Conservation (phyloP, 169 alveolate species). For the Cryptosporidium felis region DNA sequence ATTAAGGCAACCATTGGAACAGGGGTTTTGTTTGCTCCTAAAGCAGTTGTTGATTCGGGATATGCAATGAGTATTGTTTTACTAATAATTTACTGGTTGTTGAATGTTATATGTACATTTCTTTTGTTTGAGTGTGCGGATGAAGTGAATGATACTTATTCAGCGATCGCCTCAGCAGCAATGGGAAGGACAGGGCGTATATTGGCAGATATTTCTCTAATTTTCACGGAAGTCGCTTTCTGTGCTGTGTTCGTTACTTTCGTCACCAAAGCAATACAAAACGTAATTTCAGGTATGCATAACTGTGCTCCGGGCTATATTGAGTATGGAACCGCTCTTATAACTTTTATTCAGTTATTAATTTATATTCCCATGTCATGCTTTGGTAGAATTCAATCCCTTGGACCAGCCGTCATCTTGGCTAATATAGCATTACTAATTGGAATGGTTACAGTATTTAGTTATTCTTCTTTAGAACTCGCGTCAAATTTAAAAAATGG, state of each 20-base stretch:
- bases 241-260: conserved; percentile 54
- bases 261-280: conserved; percentile 63
- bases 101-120: conserved; percentile 44
- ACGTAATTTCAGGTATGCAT: conserved; percentile 41
- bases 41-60: conserved; percentile 45
- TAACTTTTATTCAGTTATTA: conserved; percentile 36
- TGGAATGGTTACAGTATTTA: conserved; percentile 31
- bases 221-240: conserved; percentile 18
- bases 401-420: conserved; percentile 39
- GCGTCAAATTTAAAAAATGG: background rate
- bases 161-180: conserved; percentile 40
- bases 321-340: conserved; percentile 53
- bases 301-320: conserved; percentile 31
- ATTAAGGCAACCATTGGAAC: conserved; percentile 62
- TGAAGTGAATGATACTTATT: conserved; percentile 54
- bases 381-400: conserved; percentile 51
- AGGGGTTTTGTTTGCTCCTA: conserved; percentile 52
- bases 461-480: conserved; percentile 4
- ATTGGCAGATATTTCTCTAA: conserved; percentile 35
- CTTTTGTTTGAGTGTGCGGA: conserved; percentile 52
- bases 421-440: conserved; percentile 38
- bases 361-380: conserved; percentile 38
- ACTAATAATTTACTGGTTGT: conserved; percentile 30
- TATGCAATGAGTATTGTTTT: conserved; percentile 1
- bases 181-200: conserved; percentile 24